These are phyloP conservation scores for Nephelium lappaceum DNA, from an alignment of 345 rosid genomes.

Conservation along the genomic window DNA sequence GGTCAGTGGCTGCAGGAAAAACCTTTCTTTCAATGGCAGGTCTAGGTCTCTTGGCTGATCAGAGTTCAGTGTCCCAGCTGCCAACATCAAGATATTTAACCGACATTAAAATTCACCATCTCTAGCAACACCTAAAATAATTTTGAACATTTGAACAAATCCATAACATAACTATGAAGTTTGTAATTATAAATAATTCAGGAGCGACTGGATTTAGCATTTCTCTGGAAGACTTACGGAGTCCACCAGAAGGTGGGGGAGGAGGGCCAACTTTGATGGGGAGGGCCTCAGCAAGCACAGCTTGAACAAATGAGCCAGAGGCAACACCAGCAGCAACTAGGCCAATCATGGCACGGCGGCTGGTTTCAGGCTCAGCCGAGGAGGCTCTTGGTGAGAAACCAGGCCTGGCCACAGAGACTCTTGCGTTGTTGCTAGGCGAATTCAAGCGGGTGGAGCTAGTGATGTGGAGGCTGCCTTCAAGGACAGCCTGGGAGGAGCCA, in stretches of 20 bases:
- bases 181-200: no score
- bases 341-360: constrained; percentile 74
- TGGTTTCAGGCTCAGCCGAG: constrained; percentile 51
- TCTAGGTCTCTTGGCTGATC: constrained; percentile 79
- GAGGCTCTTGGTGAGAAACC: constrained; percentile 60
- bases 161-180: not conserved
- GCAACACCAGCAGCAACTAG: constrained; percentile 74
- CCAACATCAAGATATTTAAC: constrained; percentile 15
- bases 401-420: constrained; percentile 37
- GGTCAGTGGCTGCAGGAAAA: constrained; percentile 65
- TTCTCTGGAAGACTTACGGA: constrained; percentile 55
- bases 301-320: constrained; percentile 69
- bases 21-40: constrained; percentile 60
- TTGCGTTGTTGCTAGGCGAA: constrained; percentile 18
- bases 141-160: no score
- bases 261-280: constrained; percentile 88
- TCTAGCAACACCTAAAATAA: not conserved
- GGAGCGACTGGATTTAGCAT: no score
- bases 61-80: constrained; percentile 91
- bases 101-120: not conserved
- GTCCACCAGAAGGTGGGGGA: constrained; percentile 92
- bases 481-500: constrained; percentile 66
- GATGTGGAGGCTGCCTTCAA: constrained; percentile 68
- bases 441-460: constrained; percentile 56
- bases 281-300: constrained; percentile 67